Evolutionary conservation across 129 eudicot genomes (phyloP).

Genomic region (Chrysanthemum seticuspe): DNA sequence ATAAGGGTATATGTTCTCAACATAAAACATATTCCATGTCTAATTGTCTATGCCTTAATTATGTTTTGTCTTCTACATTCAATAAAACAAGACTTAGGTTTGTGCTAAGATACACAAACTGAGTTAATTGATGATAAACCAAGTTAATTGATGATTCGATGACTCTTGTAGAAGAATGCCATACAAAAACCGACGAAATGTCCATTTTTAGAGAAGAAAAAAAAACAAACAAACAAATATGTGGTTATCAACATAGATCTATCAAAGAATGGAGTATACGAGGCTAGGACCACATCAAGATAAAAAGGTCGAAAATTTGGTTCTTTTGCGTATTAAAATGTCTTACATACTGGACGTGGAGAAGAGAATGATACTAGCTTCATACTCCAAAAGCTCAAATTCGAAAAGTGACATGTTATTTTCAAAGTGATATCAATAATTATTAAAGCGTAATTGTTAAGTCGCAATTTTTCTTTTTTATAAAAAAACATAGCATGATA

Average conservation of each 20-base stretch:
- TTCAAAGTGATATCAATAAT: not conserved
- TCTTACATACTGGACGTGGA: conserved; percentile 1
- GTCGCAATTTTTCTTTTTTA: not conserved
- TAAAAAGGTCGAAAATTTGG: conserved; percentile 11
- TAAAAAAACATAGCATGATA: not conserved
- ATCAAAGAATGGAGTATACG: not conserved
- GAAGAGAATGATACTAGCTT: conserved; percentile 5
- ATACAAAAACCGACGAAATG: not conserved
- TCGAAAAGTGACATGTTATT: conserved; percentile 4
- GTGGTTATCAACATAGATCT: not conserved
- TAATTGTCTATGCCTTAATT: conserved; percentile 6
- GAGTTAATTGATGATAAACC: too few species aligned
- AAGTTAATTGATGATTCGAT: too few species aligned
- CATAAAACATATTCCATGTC: conserved; percentile 12
- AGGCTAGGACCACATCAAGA: conserved; percentile 22
- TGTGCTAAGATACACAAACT: not conserved
- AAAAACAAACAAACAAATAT: not conserved
- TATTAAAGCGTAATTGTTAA: not conserved
- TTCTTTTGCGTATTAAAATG: conserved; percentile 2
- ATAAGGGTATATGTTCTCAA: conserved; percentile 6
- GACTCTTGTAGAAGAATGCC: not conserved
- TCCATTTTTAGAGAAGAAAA: not conserved
- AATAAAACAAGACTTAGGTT: not conserved
- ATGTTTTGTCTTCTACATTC: not conserved
- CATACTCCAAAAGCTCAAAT: not conserved